Evolutionary conservation across 164 flowering plant genomes (phyloP), one percentile per base, ranked within the genome.

Genomic region (grape (Vitis vinifera)): DNA sequence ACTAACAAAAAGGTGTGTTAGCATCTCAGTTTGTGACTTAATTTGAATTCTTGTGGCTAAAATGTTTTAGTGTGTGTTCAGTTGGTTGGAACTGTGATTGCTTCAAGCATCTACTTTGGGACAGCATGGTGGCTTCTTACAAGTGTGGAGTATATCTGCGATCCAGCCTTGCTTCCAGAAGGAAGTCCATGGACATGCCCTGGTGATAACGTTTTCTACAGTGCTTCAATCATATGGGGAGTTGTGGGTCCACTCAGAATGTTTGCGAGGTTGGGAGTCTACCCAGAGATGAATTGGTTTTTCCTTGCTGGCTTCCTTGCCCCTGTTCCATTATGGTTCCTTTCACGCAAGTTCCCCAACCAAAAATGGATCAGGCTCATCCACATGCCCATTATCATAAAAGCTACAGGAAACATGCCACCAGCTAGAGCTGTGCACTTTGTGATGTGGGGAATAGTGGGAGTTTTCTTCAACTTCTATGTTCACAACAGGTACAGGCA

Each of bases 181-280:
- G 89, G 88, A 1, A 86, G 89, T 71, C 90, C 88, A 1, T 87
- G 92, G 92, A 87, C 90, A 4, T 88, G 91, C 57, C 90, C 90
- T 0, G 74, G 78, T 0, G 81, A 72, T 15, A 73, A 74, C 9
- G 92, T 85, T 5, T 83, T 84, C 81, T 88, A 83, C 76, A 80
- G 79, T 52, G 89, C 90, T 14, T 86, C 92, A 2, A 80, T 88
- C 78, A 86, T 88, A 57, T 88, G 90, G 92, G 92, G 92, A 67
- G 77, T 88, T 0, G 72, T 88, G 0, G 87, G 92, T 2, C 92
- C 90, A 0, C 62, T 59, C 4, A 67, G 84, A 48, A 83, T 88
- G 89, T 88, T 88, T 76, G 69, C 79, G 11, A 76, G 52, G 2
- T 1, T 14, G 0, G 92, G 89, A 3, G 56, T 71, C 11, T 88